These are phyloP conservation scores for Sphaerostilbella broomeana DNA, from an alignment of 2,329 filamentous ascomycete species.

Conservation along the genomic window DNA sequence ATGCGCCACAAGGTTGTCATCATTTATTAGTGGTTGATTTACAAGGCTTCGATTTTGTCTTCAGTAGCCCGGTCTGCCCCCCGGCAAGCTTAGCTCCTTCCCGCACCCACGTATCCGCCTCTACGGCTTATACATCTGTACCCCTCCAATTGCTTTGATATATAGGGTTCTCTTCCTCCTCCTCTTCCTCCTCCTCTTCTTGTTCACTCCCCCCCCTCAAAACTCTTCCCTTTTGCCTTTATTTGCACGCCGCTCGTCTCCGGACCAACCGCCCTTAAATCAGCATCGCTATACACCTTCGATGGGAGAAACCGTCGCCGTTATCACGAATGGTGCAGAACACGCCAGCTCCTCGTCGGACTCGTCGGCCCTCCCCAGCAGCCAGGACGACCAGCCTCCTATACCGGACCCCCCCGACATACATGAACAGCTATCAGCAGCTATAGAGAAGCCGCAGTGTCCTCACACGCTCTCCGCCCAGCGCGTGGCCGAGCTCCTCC, in stretches of 20 bases:
- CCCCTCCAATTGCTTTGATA: too few relatives aligned
- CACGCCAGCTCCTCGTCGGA: constrained; percentile 34
- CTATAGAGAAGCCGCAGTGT: constrained; percentile 30
- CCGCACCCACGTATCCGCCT: too few relatives aligned
- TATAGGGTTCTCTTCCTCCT: constrained; percentile 8
- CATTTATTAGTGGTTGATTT: too few relatives aligned
- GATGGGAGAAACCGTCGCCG: constrained; percentile 35
- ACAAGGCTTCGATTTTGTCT: too few relatives aligned
- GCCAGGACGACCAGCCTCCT: constrained; percentile 34
- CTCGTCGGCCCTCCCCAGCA: constrained; percentile 28
- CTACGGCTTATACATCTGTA: too few relatives aligned
- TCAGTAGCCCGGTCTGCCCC: too few relatives aligned
- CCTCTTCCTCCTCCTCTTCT: constrained; percentile 11
- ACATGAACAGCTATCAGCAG: too few relatives aligned
- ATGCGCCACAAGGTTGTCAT: too few relatives aligned
- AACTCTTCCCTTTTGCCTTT: neutral
- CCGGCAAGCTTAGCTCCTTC: too few relatives aligned
- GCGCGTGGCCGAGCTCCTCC: constrained; percentile 31
- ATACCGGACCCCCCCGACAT: constrained; percentile 33
- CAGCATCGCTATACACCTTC: constrained; percentile 28
- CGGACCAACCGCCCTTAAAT: constrained; percentile 10
- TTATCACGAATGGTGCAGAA: constrained; percentile 36
- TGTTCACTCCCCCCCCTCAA: neutral
- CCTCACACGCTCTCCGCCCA: constrained; percentile 32
- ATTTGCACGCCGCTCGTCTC: neutral